Base-by-base conservation (phyloP, 1,284 basidiomycete species). In the Kwoniella shivajii region DNA sequence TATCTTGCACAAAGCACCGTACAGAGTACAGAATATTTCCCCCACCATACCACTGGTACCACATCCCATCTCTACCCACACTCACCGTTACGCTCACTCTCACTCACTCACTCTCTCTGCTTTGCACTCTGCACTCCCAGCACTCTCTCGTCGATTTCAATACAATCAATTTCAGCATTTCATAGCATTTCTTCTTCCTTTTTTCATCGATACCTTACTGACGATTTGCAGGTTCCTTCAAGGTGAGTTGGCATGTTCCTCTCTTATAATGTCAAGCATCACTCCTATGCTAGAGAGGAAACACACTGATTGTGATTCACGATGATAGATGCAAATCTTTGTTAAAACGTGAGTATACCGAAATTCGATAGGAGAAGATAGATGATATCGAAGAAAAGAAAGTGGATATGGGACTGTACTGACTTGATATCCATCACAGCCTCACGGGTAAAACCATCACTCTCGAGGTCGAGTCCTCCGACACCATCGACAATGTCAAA, bases 401-500 rank as follows among this genome's bases (percentile, higher is more conserved):
- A 45, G 20, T 14, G 42, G 31, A 37, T 16, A 14, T 29, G 29
- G 31, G 27, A 24, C 46, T 55, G 46, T n/a, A 55, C 43, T 13
- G 16, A 36, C 33, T 27, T 31, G 24, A 27, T 22, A 16, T 36
- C 22, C 22, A 6, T n/a, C 27, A 36, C 36, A 79, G 78, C 60
- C 79, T 83, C 60, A 82, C 81, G 68, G 81, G 80, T 65, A 82
- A 81, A 80, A 82, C 81, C 73, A 83, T 83, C 79, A 82, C 82
- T 72, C 80, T 83, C 67, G 82, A 83, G 80, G 81, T 82, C 60
- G 81, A 82, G 78, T 82, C 80, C 59, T 80, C 80, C 63, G 83
- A 84, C 79, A 84, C 83, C 57, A 84, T 84, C 77, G 83, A 84
- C 80, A 83, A 83, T 68, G 83, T 84, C 74, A 83, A 83, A 78